Base-by-base conservation (phyloP, 305 asterid species). In the Solanum chacoense region DNA sequence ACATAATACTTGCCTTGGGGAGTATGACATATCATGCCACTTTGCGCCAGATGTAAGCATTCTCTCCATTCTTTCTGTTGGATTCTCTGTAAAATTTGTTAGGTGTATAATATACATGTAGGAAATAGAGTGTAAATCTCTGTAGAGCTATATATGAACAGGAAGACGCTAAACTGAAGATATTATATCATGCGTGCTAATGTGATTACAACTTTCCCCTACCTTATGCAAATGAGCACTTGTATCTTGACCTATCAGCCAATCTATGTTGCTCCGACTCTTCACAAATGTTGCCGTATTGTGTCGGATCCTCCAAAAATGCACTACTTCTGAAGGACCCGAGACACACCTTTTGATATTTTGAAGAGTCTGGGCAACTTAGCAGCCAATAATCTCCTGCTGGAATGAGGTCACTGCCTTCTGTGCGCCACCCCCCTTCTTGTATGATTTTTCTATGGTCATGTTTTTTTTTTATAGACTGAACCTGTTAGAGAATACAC, bases 11-110 rank as follows among this genome's bases (percentile, higher is more conserved):
- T 89, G 96, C 98, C 88, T 90, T 96, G 90, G 99, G 99, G 85
- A 96, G 99, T 94, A 93, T 94, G 92, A 87, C 95, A 40, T 96
- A 96, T 89, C 98, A 95, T 91, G 95, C 99, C 90, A 91, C 99
- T 76, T 84, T 96, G 94, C 98, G 92, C 91, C 92, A 92, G 88
- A 91, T 94, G 98, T 94, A 92, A 94, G 98, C 93, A 87, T 84
- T 86, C 65, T 86, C 37, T 85, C 85, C 74, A 37, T 76, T 55
- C 88, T 65, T 67, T 13, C 2, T 10, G 29, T 81, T 45, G 59
- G 24, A 81, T 81, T 45, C 72, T 81, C 72, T 45, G 29, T 81
- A 29, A 45, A 29, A 24, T 67, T 81, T 81, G 29, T 24, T 81
- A 8, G 38, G 86, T 80, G 69, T 26, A 16, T 4, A 45, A 42